phyloP scores from a whole-genome alignment of 2,329 filamentous ascomycete genomes.

The Ceratocystis colombiana region DNA sequence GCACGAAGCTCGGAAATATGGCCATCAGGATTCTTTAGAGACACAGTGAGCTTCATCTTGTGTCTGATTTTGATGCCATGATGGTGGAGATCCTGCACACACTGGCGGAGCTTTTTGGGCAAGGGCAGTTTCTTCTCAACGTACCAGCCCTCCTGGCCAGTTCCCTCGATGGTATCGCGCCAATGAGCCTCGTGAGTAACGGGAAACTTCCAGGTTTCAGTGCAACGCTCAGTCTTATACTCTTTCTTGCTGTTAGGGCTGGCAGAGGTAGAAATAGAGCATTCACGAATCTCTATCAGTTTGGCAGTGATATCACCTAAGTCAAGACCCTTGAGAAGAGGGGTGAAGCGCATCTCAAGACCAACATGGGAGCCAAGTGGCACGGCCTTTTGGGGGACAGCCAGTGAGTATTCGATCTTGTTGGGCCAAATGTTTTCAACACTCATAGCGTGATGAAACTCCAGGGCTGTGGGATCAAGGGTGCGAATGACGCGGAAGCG shows the following conservation, averaged over 20 bases:
- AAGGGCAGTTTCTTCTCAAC: slow-evolving; percentile 56
- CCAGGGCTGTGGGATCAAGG: slow-evolving; percentile 62
- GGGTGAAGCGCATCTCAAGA: slow-evolving; percentile 77
- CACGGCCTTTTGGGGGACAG: slow-evolving; percentile 85
- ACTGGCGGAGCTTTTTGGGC: slow-evolving; percentile 70
- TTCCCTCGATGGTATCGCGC: slow-evolving; percentile 58
- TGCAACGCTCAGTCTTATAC: slow-evolving; percentile 54
- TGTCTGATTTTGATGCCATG: slow-evolving; percentile 87
- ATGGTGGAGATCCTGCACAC: slow-evolving; percentile 80
- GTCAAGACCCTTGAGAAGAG: slow-evolving; percentile 76
- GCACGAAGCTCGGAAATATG: slow-evolving; percentile 84
- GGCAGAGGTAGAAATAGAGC: slow-evolving; percentile 42
- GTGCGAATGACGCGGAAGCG: slow-evolving; percentile 69
- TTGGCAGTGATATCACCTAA: slow-evolving; percentile 75
- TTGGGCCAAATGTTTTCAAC: slow-evolving; percentile 97
- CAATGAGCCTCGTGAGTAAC: slow-evolving; percentile 53
- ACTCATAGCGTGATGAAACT: slow-evolving; percentile 79
- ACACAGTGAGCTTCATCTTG: slow-evolving; percentile 83
- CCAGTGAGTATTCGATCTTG: slow-evolving; percentile 92
- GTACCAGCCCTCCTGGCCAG: slow-evolving; percentile 55
- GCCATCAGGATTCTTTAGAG: slow-evolving; percentile 87
- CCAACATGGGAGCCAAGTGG: slow-evolving; percentile 82
- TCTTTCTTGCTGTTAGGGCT: slow-evolving; percentile 40
- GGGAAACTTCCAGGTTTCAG: slow-evolving; percentile 49
- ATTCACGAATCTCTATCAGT: slow-evolving; percentile 68